Evolutionary conservation across 768 basidiomycete species (phyloP).

Genomic region (Russula foetens): DNA sequence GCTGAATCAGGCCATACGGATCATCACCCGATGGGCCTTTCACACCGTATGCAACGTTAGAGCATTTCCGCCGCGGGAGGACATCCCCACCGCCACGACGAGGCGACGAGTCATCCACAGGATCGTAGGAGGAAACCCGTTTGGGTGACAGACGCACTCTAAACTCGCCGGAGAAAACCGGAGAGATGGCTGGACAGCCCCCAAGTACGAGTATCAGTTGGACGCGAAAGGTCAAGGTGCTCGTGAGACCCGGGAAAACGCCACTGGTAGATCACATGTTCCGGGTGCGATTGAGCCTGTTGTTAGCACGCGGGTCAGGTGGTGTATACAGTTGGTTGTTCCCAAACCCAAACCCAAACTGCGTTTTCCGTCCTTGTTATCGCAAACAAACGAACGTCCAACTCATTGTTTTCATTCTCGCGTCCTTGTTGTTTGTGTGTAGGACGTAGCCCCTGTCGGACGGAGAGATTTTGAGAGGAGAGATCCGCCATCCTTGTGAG

Average conservation of each 20-base stretch:
- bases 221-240: slow-evolving; percentile 1
- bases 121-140: no score
- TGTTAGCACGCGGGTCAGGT: background rate
- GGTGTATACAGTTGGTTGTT: background rate
- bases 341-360: background rate
- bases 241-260: background rate
- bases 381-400: background rate
- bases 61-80: background rate
- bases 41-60: no score
- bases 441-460: background rate
- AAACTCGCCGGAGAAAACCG: background rate
- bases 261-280: background rate
- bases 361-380: background rate
- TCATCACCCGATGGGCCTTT: background rate
- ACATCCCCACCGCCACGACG: background rate
- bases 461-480: background rate
- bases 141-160: background rate
- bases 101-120: background rate
- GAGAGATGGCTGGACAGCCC: background rate
- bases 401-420: background rate
- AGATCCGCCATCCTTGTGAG: background rate
- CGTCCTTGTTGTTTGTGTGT: background rate
- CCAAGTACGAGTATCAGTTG: background rate
- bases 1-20: no score
- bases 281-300: background rate